phyloP scores from a whole-genome alignment of 495 filamentous ascomycete genomes.

The Sordaria brevicollis region DNA sequence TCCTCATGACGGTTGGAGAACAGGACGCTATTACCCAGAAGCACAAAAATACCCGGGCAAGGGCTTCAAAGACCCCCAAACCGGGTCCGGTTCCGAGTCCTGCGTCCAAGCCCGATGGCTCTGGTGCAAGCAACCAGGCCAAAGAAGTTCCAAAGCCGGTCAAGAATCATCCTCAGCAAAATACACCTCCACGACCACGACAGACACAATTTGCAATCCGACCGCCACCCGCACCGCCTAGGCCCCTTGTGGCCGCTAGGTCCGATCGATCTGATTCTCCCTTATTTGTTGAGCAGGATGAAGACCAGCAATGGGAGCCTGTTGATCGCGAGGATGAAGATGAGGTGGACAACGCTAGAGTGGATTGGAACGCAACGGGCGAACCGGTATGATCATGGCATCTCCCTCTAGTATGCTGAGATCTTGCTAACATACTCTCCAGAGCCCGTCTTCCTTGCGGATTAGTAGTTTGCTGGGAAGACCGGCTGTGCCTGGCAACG shows the following conservation, averaged over 20 bases:
- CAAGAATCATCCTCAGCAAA: conserved; percentile 6
- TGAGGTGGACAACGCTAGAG: conserved; percentile 43
- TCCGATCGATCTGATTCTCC: conserved; percentile 57
- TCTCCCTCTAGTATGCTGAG: neutral
- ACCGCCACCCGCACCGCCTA: conserved; percentile 24
- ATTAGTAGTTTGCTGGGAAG: conserved; percentile 23
- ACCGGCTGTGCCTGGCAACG: conserved; percentile 18
- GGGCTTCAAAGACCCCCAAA: conserved; percentile 13
- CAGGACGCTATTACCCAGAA: conserved; percentile 34
- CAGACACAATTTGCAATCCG: conserved; percentile 25
- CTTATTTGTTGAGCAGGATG: conserved; percentile 60
- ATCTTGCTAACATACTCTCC: conserved; percentile 13
- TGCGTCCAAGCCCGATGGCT: conserved; percentile 25
- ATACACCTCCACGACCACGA: conserved; percentile 9
- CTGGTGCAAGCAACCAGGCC: conserved; percentile 9
- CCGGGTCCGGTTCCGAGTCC: conserved; percentile 24
- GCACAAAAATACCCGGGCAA: conserved; percentile 27
- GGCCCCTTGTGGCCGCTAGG: conserved; percentile 50
- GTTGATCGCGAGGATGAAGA: conserved; percentile 60
- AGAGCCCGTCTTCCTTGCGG: conserved; percentile 28
- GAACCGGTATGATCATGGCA: conserved; percentile 26
- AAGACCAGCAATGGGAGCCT: conserved; percentile 80
- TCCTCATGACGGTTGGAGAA: conserved; percentile 90
- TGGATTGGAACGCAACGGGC: conserved; percentile 73
- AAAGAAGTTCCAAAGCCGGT: neutral